Conservation (phyloP, 2,329 filamentous ascomycete species). For the Lasiodiplodia gonubiensis region DNA sequence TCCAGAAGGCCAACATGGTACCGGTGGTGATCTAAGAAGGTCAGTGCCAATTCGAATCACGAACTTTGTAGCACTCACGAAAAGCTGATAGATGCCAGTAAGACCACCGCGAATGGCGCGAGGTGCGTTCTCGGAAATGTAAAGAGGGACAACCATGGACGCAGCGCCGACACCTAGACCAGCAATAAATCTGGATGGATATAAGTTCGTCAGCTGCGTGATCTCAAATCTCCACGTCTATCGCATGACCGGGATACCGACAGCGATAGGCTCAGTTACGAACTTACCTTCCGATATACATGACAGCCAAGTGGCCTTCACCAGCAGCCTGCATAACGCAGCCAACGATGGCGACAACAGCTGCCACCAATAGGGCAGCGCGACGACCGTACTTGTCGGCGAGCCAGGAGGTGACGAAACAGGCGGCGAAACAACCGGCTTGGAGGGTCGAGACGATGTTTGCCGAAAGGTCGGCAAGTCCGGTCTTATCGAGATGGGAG, state of each 20-base stretch:
- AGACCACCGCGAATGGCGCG: conserved; percentile 65
- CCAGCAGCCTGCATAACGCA: conserved; percentile 69
- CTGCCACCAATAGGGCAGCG: conserved; percentile 60
- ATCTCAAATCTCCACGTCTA: neutral
- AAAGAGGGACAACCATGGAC: conserved; percentile 65
- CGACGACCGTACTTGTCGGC: conserved; percentile 64
- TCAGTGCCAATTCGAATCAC: neutral
- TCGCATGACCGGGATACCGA: neutral
- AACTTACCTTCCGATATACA: conserved; percentile 68
- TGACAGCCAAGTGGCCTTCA: conserved; percentile 63
- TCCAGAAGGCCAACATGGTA: conserved; percentile 60
- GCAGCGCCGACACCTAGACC: conserved; percentile 60
- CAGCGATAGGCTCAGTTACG: neutral
- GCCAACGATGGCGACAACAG: conserved; percentile 64
- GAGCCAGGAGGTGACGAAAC: conserved; percentile 62
- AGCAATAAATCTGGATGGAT: conserved; percentile 52
- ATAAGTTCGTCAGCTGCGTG: neutral
- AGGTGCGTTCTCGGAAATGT: conserved; percentile 66
- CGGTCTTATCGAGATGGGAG: conserved; percentile 45
- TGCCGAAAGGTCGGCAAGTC: conserved; percentile 61
- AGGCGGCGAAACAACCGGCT: conserved; percentile 68
- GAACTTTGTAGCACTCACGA: conserved; percentile 39
- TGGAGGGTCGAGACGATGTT: conserved; percentile 76
- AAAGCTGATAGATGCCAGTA: conserved; percentile 66
- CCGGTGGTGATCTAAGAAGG: conserved; percentile 51